Evolutionary conservation across 2,329 filamentous ascomycete genomes (phyloP).

Genomic region (Aspergillus felis): DNA sequence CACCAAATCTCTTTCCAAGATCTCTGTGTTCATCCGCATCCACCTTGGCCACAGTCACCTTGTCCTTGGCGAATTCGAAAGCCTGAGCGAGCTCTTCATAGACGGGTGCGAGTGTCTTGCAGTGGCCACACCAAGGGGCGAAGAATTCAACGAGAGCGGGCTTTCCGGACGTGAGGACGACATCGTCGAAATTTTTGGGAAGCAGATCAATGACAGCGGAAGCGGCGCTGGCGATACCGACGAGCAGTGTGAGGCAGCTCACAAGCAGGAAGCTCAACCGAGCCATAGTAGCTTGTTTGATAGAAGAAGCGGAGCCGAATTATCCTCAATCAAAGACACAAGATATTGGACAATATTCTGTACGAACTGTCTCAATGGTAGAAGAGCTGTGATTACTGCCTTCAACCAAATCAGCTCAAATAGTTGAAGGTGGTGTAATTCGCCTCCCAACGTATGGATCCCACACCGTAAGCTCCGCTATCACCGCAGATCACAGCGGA

Average conservation of each 20-base stretch:
- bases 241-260: conserved; percentile 44
- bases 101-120: conserved; percentile 92
- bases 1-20: conserved; percentile 78
- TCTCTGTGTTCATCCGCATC: conserved; percentile 86
- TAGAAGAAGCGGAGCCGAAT: neutral
- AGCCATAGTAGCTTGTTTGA: conserved; percentile 33
- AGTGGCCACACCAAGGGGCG: conserved; percentile 98
- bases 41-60: conserved; percentile 88
- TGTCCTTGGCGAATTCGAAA: conserved; percentile 70
- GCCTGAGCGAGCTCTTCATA: conserved; percentile 82
- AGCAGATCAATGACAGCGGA: conserved; percentile 87
- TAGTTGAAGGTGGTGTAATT: neutral
- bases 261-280: conserved; percentile 45
- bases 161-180: conserved; percentile 88
- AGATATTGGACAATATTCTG: neutral
- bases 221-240: conserved; percentile 59
- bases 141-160: conserved; percentile 97
- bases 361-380: neutral
- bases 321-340: neutral
- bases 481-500: conserved; percentile 1
- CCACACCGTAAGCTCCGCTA: neutral
- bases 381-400: neutral
- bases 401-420: neutral
- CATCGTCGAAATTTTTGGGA: conserved; percentile 84
- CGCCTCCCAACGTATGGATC: neutral